Evolutionary conservation across 2,329 filamentous ascomycete species (phyloP), one percentile per base, ranked within the genome.

Genomic region (Penicillium sp.): DNA sequence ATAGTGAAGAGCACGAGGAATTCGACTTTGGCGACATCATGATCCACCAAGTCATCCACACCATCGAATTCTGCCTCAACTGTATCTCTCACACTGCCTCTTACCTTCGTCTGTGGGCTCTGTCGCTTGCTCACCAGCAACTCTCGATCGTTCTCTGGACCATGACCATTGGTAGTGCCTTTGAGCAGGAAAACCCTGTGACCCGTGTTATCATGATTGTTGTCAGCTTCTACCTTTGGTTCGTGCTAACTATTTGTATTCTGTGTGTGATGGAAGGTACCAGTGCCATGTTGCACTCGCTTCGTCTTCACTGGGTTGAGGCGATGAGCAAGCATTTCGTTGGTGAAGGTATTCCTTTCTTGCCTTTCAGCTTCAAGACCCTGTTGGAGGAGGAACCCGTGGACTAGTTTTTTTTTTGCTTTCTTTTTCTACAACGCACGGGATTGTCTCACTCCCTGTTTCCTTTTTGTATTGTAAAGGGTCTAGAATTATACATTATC

Each of bases 31-130:
- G 89, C 59, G 94, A 99, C 75, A 85, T 92, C 63, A 97, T 99
- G 92, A 99, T 99, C 72, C 94, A 99, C 78, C 94, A 99, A 77
- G 86, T 97, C 73, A 99, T 99, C 71, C 96, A 97, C 80, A 97
- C 93, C 19, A 97, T 97, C 70, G 92, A 99, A 83, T 99, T 99
- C 81, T 99, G 94, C 74, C 84, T 99, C 68, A 99, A 99, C 82
- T 97, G 93, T 76, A 93, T 99, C 62, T 99, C 94, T 31, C 94
- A 99, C 79, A 99, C 96, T 5, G 94, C 94, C 5, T 99, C 94
- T 1, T 99, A 99, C 78, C 89, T 99, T 48, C 94, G 94, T 82
- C 89, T 99, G 44, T 99, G 94, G 94, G 94, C 94, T 33, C 78
- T 99, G 68, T 99, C 94, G 2, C 88, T 99, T 59, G 94, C 94